These are phyloP conservation scores for Mucor sp. DNA, from an alignment of 371 early-diverging fungal genomes.

Conservation along the genomic window DNA sequence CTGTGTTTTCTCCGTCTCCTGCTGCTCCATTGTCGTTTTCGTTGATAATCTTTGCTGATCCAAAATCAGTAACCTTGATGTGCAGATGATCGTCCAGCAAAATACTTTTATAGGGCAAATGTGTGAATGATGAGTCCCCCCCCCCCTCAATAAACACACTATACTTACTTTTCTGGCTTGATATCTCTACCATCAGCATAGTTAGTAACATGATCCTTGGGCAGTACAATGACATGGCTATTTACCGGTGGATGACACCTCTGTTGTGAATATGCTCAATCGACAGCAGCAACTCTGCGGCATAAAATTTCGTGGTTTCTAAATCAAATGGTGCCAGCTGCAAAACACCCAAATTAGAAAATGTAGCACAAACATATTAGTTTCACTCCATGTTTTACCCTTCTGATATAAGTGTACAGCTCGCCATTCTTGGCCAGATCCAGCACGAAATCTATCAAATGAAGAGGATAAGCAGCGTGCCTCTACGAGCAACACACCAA, in stretches of 20 bases:
- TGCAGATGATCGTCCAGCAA: constrained; percentile 83
- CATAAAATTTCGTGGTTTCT: constrained; percentile 78
- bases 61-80: constrained; percentile 96
- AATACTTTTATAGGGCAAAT: constrained; percentile 53
- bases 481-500: neutral
- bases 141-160: too few species aligned
- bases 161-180: constrained; percentile 82
- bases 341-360: neutral
- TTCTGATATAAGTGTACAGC: constrained; percentile 75
- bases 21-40: constrained; percentile 14
- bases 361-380: neutral
- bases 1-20: neutral
- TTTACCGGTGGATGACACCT: constrained; percentile 79
- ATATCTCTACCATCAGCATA: constrained; percentile 62
- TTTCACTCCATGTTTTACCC: constrained; percentile 36
- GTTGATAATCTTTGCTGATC: constrained; percentile 88
- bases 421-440: constrained; percentile 93
- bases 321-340: constrained; percentile 75
- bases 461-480: neutral
- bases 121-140: neutral
- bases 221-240: neutral
- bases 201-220: neutral
- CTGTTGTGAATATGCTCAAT: constrained; percentile 84
- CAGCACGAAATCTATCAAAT: constrained; percentile 75
- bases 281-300: constrained; percentile 85